phyloP scores from a whole-genome alignment of 768 basidiomycete genomes.

The Kwoniella botswanensis region DNA sequence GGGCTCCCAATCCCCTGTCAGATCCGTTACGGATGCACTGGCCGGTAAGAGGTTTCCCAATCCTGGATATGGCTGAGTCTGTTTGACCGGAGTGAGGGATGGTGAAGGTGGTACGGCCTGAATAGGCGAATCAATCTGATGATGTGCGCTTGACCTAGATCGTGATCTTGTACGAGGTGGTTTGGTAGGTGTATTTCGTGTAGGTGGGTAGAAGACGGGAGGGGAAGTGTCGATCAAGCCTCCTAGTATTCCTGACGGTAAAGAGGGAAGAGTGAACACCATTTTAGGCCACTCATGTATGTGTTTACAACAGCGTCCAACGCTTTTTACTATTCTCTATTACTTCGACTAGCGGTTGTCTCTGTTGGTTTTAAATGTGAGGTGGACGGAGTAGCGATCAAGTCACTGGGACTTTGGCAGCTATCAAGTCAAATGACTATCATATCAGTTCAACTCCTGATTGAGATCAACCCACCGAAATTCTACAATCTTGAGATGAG shows the following conservation, averaged over 20 bases:
- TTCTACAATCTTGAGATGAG: background rate
- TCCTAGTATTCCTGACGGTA: conserved; percentile 18
- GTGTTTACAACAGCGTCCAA: conserved; percentile 2
- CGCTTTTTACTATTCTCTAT: background rate
- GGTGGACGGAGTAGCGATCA: no score
- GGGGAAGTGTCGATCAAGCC: conserved; percentile 33
- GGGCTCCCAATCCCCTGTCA: conserved; percentile 26
- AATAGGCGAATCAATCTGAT: background rate
- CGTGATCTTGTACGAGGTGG: conserved; percentile 8
- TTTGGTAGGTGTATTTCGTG: conserved; percentile 18
- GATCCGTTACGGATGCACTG: conserved; percentile 15
- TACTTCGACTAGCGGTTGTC: background rate
- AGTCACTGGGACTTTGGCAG: no score
- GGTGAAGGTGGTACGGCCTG: background rate
- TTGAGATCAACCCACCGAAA: background rate
- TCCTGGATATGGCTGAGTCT: background rate
- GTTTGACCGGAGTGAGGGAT: background rate
- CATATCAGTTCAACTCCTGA: background rate
- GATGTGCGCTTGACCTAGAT: background rate
- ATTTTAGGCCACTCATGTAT: background rate
- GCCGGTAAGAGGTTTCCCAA: conserved; percentile 13
- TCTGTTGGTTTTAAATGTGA: no score
- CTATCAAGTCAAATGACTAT: background rate
- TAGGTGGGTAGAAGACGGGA: conserved; percentile 31
- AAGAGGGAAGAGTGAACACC: conserved; percentile 30